Conservation (phyloP, 495 filamentous ascomycete genomes). For the Monascus purpureus region DNA sequence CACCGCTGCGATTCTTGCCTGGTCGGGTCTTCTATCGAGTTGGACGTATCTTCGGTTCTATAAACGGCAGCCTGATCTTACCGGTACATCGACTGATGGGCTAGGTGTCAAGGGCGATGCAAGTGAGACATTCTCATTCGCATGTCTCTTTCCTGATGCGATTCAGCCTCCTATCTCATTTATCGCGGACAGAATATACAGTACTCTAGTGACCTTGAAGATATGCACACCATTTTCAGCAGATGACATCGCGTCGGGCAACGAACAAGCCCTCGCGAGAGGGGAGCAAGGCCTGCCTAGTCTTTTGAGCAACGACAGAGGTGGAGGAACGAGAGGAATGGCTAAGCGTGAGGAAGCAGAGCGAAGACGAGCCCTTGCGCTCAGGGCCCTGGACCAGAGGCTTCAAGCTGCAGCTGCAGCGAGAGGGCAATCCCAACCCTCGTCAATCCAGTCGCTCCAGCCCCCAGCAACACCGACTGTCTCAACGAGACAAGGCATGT, state of each 20-base stretch:
- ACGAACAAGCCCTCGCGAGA: slow-evolving; percentile 50
- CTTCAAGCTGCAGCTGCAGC: slow-evolving; percentile 64
- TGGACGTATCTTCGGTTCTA: slow-evolving; percentile 98
- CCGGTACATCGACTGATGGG: slow-evolving; percentile 38
- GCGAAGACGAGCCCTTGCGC: slow-evolving; percentile 70
- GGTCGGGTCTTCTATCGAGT: slow-evolving; percentile 70
- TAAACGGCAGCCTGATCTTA: slow-evolving; percentile 57
- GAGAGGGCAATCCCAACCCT: slow-evolving; percentile 16
- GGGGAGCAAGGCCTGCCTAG: slow-evolving; percentile 55
- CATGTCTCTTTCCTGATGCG: slow-evolving; percentile 86
- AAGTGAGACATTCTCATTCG: slow-evolving; percentile 87
- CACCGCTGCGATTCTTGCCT: slow-evolving; percentile 67
- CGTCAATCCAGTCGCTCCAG: slow-evolving; percentile 28
- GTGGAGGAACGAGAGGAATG: slow-evolving; percentile 26
- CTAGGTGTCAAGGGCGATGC: slow-evolving; percentile 60
- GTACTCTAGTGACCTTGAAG: slow-evolving; percentile 52
- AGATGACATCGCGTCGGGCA: slow-evolving; percentile 70
- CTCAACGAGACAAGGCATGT: slow-evolving; percentile 28
- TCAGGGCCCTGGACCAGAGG: slow-evolving; percentile 85
- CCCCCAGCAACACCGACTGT: slow-evolving; percentile 20
- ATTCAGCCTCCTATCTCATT: slow-evolving; percentile 63
- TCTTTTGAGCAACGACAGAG: slow-evolving; percentile 34
- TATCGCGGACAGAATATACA: slow-evolving; percentile 62
- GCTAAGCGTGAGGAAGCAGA: slow-evolving; percentile 79
- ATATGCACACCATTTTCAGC: slow-evolving; percentile 79